Evolutionary conservation across 2,329 filamentous ascomycete genomes (phyloP).

Genomic region (Gnomoniopsis smithogilvyi): DNA sequence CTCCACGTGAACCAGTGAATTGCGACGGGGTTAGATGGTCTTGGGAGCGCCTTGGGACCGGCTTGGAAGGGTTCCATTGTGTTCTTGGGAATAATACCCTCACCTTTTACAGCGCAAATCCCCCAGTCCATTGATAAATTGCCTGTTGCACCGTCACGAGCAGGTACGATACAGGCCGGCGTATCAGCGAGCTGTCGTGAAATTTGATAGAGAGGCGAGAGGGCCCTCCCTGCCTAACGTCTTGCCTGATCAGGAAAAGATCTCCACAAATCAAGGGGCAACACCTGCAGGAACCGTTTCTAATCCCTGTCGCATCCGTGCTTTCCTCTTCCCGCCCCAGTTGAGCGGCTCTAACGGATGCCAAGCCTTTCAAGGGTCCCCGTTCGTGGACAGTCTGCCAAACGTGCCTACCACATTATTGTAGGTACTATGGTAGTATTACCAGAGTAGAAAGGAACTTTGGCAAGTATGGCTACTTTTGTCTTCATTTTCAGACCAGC

Average conservation of each 20-base stretch:
- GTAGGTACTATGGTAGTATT: no score
- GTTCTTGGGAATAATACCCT: no score
- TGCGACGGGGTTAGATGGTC: not conserved
- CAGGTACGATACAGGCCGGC: not conserved
- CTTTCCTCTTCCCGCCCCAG: not conserved
- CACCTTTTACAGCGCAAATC: not conserved
- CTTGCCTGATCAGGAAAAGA: not conserved
- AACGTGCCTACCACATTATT: no score
- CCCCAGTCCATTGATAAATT: not conserved
- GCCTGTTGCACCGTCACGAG: slow-evolving; percentile 3
- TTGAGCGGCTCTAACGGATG: not conserved
- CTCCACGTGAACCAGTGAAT: not conserved
- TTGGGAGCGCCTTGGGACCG: no score
- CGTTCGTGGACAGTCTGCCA: no score
- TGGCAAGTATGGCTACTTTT: no score
- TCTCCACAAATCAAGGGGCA: not conserved
- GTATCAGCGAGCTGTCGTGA: not conserved
- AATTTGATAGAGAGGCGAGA: slow-evolving; percentile 3
- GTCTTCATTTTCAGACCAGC: not conserved
- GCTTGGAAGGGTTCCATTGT: no score
- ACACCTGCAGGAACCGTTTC: slow-evolving; percentile 7
- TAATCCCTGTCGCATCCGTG: not conserved
- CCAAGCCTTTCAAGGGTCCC: not conserved
- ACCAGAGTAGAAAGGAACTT: no score
- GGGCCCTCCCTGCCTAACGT: not conserved